Conservation (phyloP, 140 eudicot species). For the Eryngium alpinum region DNA sequence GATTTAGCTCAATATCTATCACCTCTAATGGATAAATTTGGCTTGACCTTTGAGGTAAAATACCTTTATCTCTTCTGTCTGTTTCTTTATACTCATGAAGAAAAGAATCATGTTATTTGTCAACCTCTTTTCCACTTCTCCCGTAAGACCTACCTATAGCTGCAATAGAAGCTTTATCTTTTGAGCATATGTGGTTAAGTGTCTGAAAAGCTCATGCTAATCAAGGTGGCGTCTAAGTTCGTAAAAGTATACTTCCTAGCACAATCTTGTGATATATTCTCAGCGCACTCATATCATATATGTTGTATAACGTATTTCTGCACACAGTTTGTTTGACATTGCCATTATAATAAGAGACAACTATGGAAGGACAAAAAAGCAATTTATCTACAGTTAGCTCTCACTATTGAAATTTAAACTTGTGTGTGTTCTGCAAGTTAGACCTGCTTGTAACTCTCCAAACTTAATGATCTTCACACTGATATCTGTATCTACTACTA, state of each 20-base stretch:
- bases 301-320: neutral
- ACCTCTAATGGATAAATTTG: conserved; percentile 66
- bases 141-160: neutral
- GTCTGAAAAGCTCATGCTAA: neutral
- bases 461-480: neutral
- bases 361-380: neutral
- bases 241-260: neutral
- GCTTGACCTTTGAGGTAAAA: conserved; percentile 62
- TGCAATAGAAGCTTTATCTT: neutral
- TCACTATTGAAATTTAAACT: neutral
- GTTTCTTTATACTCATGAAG: neutral
- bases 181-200: neutral
- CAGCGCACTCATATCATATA: neutral
- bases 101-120: neutral
- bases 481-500: neutral
- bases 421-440: neutral
- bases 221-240: neutral
- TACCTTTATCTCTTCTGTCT: neutral
- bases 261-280: neutral
- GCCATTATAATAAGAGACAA: neutral
- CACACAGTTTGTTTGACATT: neutral
- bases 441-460: neutral
- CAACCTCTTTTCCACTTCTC: neutral
- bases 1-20: conserved; percentile 80
- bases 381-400: neutral